Conservation (phyloP, 2,329 filamentous ascomycete species). For the Aspergillus pseudoterreus region DNA sequence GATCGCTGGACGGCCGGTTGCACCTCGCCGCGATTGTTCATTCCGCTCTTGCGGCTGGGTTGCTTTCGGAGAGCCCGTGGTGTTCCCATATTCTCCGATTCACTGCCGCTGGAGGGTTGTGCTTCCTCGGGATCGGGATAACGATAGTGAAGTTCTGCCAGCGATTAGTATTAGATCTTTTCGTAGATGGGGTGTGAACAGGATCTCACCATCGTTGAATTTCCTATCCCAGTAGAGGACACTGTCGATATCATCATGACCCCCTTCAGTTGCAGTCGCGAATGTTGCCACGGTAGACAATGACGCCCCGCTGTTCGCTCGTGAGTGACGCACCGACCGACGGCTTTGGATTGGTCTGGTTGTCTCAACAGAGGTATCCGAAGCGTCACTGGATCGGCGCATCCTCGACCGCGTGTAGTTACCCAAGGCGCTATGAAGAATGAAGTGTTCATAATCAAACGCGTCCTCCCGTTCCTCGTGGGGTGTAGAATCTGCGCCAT, state of each 20-base stretch:
- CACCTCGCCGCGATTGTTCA: not conserved
- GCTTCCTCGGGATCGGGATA: slow-evolving; percentile 15
- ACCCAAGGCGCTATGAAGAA: slow-evolving; percentile 86
- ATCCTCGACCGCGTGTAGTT: slow-evolving; percentile 42
- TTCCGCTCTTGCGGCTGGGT: not conserved
- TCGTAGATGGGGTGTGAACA: too few species aligned
- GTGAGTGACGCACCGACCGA: slow-evolving; percentile 34
- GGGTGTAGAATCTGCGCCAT: slow-evolving; percentile 58
- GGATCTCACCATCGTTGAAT: slow-evolving; percentile 30
- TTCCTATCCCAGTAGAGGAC: slow-evolving; percentile 38
- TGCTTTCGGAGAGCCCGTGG: slow-evolving; percentile 19
- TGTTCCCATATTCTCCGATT: slow-evolving; percentile 18
- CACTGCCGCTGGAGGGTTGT: slow-evolving; percentile 14
- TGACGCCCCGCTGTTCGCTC: slow-evolving; percentile 57
- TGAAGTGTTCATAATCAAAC: slow-evolving; percentile 96
- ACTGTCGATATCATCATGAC: slow-evolving; percentile 38
- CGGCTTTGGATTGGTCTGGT: slow-evolving; percentile 33
- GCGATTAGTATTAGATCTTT: not conserved
- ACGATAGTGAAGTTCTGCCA: slow-evolving; percentile 22
- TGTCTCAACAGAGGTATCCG: slow-evolving; percentile 51
- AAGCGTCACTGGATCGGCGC: slow-evolving; percentile 33
- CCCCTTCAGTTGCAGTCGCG: slow-evolving; percentile 59
- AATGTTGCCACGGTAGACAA: slow-evolving; percentile 61
- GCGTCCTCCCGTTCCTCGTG: slow-evolving; percentile 93
- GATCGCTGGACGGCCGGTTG: slow-evolving; percentile 20